Evolutionary conservation across 306 rosid genomes (phyloP).

Genomic region (Cucumis sativus): DNA sequence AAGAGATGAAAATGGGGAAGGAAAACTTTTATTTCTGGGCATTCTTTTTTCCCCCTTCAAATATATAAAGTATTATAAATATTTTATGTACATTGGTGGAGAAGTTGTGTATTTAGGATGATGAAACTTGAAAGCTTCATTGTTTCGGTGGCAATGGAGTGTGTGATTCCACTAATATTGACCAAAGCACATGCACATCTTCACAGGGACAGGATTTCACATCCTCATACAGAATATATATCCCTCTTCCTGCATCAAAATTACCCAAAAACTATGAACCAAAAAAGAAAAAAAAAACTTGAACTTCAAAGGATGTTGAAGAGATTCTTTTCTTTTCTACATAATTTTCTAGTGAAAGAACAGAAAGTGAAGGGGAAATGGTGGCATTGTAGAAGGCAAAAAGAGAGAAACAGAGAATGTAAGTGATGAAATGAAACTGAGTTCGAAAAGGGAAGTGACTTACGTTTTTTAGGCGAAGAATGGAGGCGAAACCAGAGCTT

Average conservation of each 20-base stretch:
- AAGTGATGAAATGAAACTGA: neutral
- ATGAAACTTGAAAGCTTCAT: constrained; percentile 16
- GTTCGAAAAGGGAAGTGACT: neutral
- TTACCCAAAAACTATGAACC: neutral
- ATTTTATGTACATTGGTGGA: constrained; percentile 21
- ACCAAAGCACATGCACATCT: constrained; percentile 90
- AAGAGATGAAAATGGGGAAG: neutral
- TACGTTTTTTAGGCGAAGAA: constrained; percentile 69
- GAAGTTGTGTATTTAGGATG: neutral
- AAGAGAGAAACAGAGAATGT: neutral
- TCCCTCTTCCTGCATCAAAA: constrained; percentile 55
- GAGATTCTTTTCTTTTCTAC: neutral
- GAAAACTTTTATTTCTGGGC: neutral
- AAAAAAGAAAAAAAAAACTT: neutral
- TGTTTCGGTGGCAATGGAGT: constrained; percentile 37
- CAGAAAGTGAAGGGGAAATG: neutral
- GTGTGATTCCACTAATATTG: constrained; percentile 79
- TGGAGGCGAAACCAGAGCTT: constrained; percentile 65
- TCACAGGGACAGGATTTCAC: constrained; percentile 78
- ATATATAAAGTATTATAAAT: constrained; percentile 8
- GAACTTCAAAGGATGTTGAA: constrained; percentile 6
- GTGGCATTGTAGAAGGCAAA: neutral
- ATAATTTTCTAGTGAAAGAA: neutral
- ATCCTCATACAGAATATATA: constrained; percentile 85
- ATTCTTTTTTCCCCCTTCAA: neutral